These are phyloP conservation scores for Chrysoporthe austroafricana DNA, from an alignment of 2,329 filamentous ascomycete genomes.

Conservation along the genomic window DNA sequence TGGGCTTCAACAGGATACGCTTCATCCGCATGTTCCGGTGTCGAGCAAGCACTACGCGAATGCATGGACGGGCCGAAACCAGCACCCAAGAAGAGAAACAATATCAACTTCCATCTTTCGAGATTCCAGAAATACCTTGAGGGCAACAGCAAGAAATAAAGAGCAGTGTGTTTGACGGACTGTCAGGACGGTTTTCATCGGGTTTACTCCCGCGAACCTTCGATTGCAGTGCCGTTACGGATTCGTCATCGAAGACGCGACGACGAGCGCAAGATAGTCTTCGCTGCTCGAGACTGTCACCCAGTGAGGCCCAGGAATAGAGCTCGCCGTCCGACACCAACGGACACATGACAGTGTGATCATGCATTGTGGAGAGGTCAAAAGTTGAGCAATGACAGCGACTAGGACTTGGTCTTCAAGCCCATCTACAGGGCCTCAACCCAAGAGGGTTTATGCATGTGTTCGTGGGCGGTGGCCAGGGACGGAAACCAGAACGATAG, in stretches of 20 bases:
- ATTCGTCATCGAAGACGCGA: not conserved
- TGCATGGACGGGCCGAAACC: slow-evolving; percentile 81
- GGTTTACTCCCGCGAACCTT: not conserved
- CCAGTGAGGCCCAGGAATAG: not conserved
- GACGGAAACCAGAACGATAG: not conserved
- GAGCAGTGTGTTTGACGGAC: too few species aligned
- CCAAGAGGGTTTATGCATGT: not conserved
- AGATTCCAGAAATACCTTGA: slow-evolving; percentile 76
- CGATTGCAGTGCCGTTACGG: not conserved
- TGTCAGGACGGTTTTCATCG: not conserved
- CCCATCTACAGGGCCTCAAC: not conserved
- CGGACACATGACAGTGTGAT: not conserved
- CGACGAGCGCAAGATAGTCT: not conserved
- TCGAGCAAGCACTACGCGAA: slow-evolving; percentile 63
- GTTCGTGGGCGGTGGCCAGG: not conserved
- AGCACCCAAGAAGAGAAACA: slow-evolving; percentile 60
- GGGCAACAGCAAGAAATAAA: slow-evolving; percentile 48
- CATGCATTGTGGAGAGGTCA: not conserved
- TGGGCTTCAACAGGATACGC: slow-evolving; percentile 81
- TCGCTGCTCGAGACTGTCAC: not conserved
- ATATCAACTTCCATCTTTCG: slow-evolving; percentile 90
- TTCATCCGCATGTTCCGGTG: slow-evolving; percentile 58
- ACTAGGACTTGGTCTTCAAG: not conserved
- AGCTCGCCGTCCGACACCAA: not conserved
- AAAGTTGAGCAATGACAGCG: not conserved